phyloP scores from a whole-genome alignment of 768 basidiomycete species.

The Lactifluus subvellereus region DNA sequence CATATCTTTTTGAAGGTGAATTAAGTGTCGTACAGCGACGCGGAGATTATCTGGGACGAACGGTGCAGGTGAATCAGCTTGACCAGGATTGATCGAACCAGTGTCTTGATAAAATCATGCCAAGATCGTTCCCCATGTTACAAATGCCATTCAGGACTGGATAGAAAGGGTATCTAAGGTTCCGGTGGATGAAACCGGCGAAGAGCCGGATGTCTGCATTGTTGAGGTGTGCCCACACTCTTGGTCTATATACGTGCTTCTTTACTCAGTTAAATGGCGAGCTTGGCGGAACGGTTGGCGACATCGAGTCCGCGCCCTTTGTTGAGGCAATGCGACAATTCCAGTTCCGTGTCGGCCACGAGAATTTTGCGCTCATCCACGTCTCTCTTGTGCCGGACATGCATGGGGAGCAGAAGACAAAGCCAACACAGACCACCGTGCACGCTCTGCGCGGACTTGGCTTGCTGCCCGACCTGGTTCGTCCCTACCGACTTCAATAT shows the following conservation, averaged over 20 bases:
- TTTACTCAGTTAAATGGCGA: constrained; percentile 29
- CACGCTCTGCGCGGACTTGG: constrained; percentile 90
- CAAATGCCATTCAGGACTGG: constrained; percentile 98
- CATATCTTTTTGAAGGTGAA: constrained; percentile 3
- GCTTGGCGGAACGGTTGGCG: constrained; percentile 97
- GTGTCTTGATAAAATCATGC: constrained; percentile 1
- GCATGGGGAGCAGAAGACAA: constrained; percentile 98
- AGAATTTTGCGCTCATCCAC: constrained; percentile 95
- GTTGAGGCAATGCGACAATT: constrained; percentile 99
- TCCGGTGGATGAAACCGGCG: constrained; percentile 89
- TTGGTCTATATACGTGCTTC: not conserved
- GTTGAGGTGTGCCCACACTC: constrained; percentile 61
- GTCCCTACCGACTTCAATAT: constrained; percentile 28
- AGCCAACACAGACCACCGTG: constrained; percentile 96
- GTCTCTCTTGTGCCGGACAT: constrained; percentile 98
- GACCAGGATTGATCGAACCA: not conserved
- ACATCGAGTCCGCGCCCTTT: constrained; percentile 98
- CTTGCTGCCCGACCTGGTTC: constrained; percentile 83
- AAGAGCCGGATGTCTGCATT: constrained; percentile 94
- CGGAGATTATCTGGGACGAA: constrained; percentile 91
- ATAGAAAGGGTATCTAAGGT: constrained; percentile 91
- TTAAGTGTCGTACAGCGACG: constrained; percentile 45
- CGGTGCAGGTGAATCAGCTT: constrained; percentile 67
- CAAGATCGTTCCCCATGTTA: constrained; percentile 93
- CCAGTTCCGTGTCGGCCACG: constrained; percentile 94